Percentiles rank a stretch among this genome's conserved stretches.
Evolutionary conservation across 176 grass and related monocot species (phyloP).

Genomic region (Canna indica): DNA sequence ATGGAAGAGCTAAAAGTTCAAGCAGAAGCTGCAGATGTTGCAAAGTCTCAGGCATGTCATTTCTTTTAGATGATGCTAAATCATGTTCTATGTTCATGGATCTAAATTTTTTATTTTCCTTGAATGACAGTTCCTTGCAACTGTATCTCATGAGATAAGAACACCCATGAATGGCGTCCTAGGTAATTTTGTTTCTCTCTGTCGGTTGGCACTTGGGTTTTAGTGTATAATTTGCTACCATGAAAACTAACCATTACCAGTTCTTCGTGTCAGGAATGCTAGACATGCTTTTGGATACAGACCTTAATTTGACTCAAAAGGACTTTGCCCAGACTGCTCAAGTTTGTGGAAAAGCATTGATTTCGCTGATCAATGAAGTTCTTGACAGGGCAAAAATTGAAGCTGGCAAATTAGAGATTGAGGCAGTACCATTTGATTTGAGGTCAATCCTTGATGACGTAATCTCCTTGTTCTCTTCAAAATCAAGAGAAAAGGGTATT

Average conservation of each 20-base stretch:
- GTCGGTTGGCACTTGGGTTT: neutral
- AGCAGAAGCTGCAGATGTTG: constrained; percentile 90
- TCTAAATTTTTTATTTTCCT: constrained; percentile 14
- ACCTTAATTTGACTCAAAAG: constrained; percentile 74
- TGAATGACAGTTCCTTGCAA: constrained; percentile 78
- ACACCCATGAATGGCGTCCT: constrained; percentile 98
- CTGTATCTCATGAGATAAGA: constrained; percentile 97
- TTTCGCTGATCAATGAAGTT: constrained; percentile 92
- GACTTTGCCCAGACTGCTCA: constrained; percentile 84
- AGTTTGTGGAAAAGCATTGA: constrained; percentile 74
- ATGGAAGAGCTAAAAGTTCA: constrained; percentile 89
- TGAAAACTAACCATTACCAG: neutral
- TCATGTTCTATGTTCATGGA: constrained; percentile 1
- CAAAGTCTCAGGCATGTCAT: constrained; percentile 71
- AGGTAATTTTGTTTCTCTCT: constrained; percentile 28
- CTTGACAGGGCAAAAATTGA: constrained; percentile 96
- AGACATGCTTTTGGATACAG: constrained; percentile 85
- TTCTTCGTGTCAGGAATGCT: constrained; percentile 67
- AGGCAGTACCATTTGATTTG: constrained; percentile 72
- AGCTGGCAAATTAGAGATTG: constrained; percentile 88
- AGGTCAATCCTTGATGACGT: constrained; percentile 76
- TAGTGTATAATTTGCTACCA: neutral
- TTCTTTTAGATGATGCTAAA: constrained; percentile 1
- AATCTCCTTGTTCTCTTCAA: constrained; percentile 93
- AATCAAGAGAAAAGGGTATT: constrained; percentile 83